Percentiles rank a stretch among this genome's conserved stretches.
Conservation (phyloP, 2,329 filamentous ascomycete genomes). For the Hypoxylon sp. region DNA sequence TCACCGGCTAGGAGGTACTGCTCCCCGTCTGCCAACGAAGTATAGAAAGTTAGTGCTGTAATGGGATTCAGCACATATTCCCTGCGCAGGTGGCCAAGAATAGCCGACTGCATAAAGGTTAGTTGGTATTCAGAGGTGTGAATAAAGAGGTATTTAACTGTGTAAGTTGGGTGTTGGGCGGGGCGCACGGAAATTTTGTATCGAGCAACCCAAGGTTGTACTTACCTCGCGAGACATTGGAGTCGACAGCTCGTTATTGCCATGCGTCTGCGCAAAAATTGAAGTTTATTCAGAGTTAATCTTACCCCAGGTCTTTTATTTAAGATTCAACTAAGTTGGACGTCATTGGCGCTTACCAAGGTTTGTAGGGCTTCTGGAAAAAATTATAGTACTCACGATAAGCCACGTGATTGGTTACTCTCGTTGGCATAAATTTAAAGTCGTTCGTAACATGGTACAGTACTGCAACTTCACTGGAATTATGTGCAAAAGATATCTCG, state of each 20-base stretch:
- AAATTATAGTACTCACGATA: slow-evolving; percentile 10
- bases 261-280: slow-evolving; percentile 22
- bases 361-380: slow-evolving; percentile 18
- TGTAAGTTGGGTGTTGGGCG: slow-evolving; percentile 2
- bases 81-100: slow-evolving; percentile 44
- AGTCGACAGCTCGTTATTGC: slow-evolving; percentile 27
- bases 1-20: slow-evolving; percentile 71
- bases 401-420: slow-evolving; percentile 47
- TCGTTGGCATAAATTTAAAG: background rate
- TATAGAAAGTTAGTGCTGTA: slow-evolving; percentile 71
- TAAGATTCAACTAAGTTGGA: background rate
- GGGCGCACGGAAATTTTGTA: slow-evolving; percentile 22
- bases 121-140: slow-evolving; percentile 15
- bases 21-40: slow-evolving; percentile 48
- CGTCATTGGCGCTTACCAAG: background rate
- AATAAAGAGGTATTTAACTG: slow-evolving; percentile 1
- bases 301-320: background rate
- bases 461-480: background rate
- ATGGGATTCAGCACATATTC: slow-evolving; percentile 68
- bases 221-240: slow-evolving; percentile 50
- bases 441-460: background rate
- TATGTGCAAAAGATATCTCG: background rate
- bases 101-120: slow-evolving; percentile 34
- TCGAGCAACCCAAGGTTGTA: slow-evolving; percentile 7
- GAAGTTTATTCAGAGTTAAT: slow-evolving; percentile 5